A percentile compares a stretch with the other conserved stretches of the same genome.
Evolutionary conservation across 2,329 filamentous ascomycete genomes (phyloP).

Genomic region (Phialemonium atrogriseum): DNA sequence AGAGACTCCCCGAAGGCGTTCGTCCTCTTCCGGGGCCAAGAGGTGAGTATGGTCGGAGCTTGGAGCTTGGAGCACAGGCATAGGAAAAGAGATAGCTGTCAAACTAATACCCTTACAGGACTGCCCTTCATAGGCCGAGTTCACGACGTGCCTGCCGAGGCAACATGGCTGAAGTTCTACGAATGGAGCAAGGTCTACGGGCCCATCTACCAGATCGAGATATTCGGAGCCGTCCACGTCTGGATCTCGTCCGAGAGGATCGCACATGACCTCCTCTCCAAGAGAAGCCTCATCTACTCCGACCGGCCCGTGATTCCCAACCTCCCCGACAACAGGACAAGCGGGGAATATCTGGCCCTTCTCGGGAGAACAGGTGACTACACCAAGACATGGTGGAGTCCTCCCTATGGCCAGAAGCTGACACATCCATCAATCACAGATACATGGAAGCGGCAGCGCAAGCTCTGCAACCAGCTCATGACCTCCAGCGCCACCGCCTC

Average conservation of each 20-base stretch:
- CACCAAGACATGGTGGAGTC: constrained; percentile 1
- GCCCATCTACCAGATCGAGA: constrained; percentile 36
- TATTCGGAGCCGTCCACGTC: constrained; percentile 36
- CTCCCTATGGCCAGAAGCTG: background rate
- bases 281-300: constrained; percentile 34
- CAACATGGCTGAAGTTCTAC: constrained; percentile 37
- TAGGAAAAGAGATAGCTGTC: constrained; percentile 5
- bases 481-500: constrained; percentile 23
- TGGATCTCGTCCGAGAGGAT: constrained; percentile 38
- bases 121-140: constrained; percentile 34
- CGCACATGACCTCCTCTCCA: constrained; percentile 35
- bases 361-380: constrained; percentile 21
- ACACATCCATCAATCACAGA: constrained; percentile 18
- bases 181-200: constrained; percentile 38
- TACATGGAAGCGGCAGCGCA: constrained; percentile 40
- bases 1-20: constrained; percentile 16
- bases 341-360: constrained; percentile 37
- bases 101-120: constrained; percentile 18
- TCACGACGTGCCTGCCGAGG: constrained; percentile 32
- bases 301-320: constrained; percentile 38
- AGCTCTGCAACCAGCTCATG: constrained; percentile 36
- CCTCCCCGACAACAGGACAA: constrained; percentile 36
- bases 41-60: constrained; percentile 11
- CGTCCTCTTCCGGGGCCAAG: constrained; percentile 20
- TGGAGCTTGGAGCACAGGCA: background rate